phyloP scores from a whole-genome alignment of 2,329 filamentous ascomycete genomes.

The Chaetomium olivaceum region DNA sequence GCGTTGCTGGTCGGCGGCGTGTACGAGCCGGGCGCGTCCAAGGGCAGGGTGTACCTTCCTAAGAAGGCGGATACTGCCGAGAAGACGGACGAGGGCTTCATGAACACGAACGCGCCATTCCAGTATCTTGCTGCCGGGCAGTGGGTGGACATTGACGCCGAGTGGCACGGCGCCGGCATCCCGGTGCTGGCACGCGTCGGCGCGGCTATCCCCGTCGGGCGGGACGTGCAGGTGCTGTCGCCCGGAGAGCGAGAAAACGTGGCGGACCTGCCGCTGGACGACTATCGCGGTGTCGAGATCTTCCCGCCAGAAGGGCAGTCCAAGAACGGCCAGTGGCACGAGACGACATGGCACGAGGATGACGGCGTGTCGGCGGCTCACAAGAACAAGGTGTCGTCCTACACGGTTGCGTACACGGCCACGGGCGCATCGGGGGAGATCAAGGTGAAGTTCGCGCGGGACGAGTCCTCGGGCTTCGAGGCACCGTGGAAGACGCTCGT shows the following conservation, averaged over 20 bases:
- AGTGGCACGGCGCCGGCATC: conserved; percentile 15
- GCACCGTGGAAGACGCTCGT: conserved; percentile 12
- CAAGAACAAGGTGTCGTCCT: conserved; percentile 7
- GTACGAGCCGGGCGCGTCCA: conserved; percentile 11
- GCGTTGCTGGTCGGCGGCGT: conserved; percentile 11
- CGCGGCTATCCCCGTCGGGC: conserved; percentile 1
- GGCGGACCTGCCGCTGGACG: conserved; percentile 10
- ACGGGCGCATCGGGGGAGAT: conserved; percentile 3
- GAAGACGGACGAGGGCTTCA: conserved; percentile 6
- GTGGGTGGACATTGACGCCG: conserved; percentile 16
- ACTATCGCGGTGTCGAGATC: conserved; percentile 14
- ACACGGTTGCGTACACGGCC: conserved; percentile 10
- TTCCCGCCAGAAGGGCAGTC: conserved; percentile 8
- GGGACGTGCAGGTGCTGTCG: conserved; percentile 10
- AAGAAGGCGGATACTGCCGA: neutral
- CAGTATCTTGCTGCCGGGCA: conserved; percentile 11
- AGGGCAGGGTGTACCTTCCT: conserved; percentile 11
- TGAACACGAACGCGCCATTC: conserved; percentile 16
- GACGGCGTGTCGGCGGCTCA: conserved; percentile 8
- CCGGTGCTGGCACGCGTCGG: conserved; percentile 1
- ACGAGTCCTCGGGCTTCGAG: conserved; percentile 14
- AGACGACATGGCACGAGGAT: conserved; percentile 7
- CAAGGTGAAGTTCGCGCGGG: conserved; percentile 1
- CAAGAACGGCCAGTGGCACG: conserved; percentile 10
- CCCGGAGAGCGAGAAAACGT: conserved; percentile 10